Percentiles rank a stretch among this genome's conserved stretches.
phyloP scores from a whole-genome alignment of 2,329 filamentous ascomycete genomes.

The Xylaria sp. region DNA sequence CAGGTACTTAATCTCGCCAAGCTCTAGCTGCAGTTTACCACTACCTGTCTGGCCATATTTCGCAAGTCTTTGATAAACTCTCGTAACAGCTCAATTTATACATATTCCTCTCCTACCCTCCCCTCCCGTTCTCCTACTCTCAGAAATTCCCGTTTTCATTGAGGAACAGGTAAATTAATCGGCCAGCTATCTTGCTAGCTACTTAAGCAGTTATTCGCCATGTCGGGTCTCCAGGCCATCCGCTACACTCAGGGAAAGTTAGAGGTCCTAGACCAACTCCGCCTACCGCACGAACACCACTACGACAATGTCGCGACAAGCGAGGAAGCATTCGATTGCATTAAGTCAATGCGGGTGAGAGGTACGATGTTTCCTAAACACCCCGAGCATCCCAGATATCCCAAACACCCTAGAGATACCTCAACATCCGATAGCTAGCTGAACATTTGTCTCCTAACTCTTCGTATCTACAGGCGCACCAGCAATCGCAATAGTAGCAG shows the following conservation, averaged over 20 bases:
- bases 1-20: background rate
- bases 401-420: too few species aligned
- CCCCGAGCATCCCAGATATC: background rate
- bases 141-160: background rate
- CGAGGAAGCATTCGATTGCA: slow-evolving; percentile 83
- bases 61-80: too few species aligned
- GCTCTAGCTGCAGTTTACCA: too few species aligned
- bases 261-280: slow-evolving; percentile 85
- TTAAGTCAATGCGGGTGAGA: slow-evolving; percentile 81
- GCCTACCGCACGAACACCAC: slow-evolving; percentile 80
- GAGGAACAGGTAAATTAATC: too few species aligned
- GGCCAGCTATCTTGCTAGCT: background rate
- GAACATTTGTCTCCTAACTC: background rate
- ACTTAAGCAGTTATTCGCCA: slow-evolving; percentile 41
- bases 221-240: slow-evolving; percentile 78
- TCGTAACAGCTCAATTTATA: background rate
- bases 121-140: too few species aligned
- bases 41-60: too few species aligned
- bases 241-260: slow-evolving; percentile 78
- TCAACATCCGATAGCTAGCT: background rate
- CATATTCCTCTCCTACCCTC: background rate
- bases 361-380: slow-evolving; percentile 51
- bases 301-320: slow-evolving; percentile 78
- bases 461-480: slow-evolving; percentile 71
- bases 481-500: slow-evolving; percentile 97